Evolutionary conservation across 2,329 filamentous ascomycete species (phyloP).

Genomic region (Beauveria rudraprayagi): DNA sequence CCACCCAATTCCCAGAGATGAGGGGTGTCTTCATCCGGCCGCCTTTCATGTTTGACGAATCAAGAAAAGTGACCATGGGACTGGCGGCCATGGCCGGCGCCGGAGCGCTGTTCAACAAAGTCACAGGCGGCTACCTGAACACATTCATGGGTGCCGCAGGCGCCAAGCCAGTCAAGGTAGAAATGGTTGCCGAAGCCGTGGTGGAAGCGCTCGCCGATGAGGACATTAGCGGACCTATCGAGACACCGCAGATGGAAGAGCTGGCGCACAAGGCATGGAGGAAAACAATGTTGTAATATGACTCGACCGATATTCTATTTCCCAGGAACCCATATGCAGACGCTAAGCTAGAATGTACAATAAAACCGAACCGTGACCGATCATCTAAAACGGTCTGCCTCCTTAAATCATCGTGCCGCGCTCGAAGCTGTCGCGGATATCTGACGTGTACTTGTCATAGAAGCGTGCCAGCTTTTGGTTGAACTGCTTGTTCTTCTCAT

Average conservation of each 20-base stretch:
- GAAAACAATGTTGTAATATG: constrained; percentile 69
- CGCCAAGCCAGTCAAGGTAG: constrained; percentile 79
- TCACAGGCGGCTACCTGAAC: constrained; percentile 68
- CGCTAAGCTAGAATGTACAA: constrained; percentile 26
- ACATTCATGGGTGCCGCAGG: constrained; percentile 74
- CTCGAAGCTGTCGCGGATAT: constrained; percentile 97
- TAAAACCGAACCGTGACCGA: constrained; percentile 10
- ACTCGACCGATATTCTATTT: not conserved
- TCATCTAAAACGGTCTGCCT: not conserved
- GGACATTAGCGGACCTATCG: constrained; percentile 63
- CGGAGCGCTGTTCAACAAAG: constrained; percentile 66
- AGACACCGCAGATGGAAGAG: constrained; percentile 71
- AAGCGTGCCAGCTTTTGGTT: constrained; percentile 94
- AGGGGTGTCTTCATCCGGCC: constrained; percentile 76
- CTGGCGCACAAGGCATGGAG: constrained; percentile 80
- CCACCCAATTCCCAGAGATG: constrained; percentile 63
- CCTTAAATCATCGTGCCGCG: constrained; percentile 85
- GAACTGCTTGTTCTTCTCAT: constrained; percentile 99
- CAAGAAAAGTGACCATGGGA: constrained; percentile 72
- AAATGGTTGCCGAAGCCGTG: constrained; percentile 79
- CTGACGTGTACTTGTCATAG: constrained; percentile 97
- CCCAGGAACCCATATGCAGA: constrained; percentile 10
- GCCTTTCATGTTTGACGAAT: constrained; percentile 82
- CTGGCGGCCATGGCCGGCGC: constrained; percentile 71
- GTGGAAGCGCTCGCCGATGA: constrained; percentile 79